Evolutionary conservation across 352 stramenopile genomes (phyloP).

Genomic region (Globisporangium perplexum): DNA sequence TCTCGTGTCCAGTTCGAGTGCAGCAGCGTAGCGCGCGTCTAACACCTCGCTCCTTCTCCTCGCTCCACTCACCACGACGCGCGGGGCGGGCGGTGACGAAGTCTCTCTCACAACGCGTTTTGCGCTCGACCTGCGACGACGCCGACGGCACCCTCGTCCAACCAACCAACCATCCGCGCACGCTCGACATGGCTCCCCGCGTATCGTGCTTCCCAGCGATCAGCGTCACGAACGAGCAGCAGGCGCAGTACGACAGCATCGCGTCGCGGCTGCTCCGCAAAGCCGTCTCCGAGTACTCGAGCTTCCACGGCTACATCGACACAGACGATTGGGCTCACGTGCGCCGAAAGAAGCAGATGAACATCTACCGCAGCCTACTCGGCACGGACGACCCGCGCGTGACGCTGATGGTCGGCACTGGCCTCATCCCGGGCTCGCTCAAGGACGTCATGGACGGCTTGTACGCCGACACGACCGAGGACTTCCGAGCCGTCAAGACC

Average conservation of each 20-base stretch:
- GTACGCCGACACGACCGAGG: conserved; percentile 26
- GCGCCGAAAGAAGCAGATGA: conserved; percentile 10
- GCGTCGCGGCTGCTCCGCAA: conserved; percentile 6
- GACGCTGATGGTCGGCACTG: conserved; percentile 11
- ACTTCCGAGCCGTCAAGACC: conserved; percentile 26
- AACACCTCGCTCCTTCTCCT: too few species aligned
- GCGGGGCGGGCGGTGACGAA: too few species aligned
- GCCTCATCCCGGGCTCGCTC: conserved; percentile 7
- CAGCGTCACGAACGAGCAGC: conserved; percentile 3
- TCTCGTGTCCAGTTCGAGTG: too few species aligned
- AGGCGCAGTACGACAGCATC: conserved; percentile 9
- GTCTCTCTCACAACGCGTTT: too few species aligned
- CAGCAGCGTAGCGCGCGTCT: too few species aligned
- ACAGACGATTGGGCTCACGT: conserved; percentile 12
- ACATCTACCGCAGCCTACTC: conserved; percentile 7
- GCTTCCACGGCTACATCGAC: conserved; percentile 11
- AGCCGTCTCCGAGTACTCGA: conserved; percentile 5
- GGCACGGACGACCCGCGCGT: background rate
- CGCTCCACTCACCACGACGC: too few species aligned
- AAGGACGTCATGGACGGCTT: conserved; percentile 36
- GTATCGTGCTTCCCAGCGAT: conserved; percentile 9
- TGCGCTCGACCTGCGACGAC: too few species aligned
- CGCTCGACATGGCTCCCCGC: background rate
- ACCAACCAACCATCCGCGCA: too few species aligned
- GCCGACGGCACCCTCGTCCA: too few species aligned